Evolutionary conservation across 2,329 filamentous ascomycete species (phyloP).

Genomic region (Tolypocladium inflatum): DNA sequence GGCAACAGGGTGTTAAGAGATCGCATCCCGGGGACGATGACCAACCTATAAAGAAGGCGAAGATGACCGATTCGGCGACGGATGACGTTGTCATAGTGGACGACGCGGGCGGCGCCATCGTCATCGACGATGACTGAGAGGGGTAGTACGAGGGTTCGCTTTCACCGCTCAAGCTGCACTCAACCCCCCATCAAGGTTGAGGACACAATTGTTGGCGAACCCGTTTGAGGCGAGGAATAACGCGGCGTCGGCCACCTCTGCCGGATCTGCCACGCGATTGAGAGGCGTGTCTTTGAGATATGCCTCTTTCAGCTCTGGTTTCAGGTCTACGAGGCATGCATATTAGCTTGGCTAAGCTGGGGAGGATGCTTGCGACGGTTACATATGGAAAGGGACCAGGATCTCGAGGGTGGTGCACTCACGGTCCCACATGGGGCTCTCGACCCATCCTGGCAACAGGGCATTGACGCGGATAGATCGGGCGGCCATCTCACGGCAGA

Average conservation of each 20-base stretch:
- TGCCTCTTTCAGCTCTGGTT: constrained; percentile 24
- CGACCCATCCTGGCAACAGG: constrained; percentile 73
- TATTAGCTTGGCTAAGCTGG: constrained; percentile 22
- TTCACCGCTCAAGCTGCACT: constrained; percentile 46
- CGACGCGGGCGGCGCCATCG: constrained; percentile 50
- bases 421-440: constrained; percentile 73
- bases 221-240: constrained; percentile 67
- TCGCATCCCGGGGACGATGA: constrained; percentile 30
- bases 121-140: constrained; percentile 54
- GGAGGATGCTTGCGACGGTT: not conserved
- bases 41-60: constrained; percentile 39
- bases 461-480: constrained; percentile 66
- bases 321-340: constrained; percentile 28
- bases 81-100: constrained; percentile 39
- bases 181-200: constrained; percentile 79
- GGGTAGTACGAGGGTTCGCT: not conserved
- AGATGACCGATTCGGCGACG: constrained; percentile 23
- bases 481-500: constrained; percentile 52
- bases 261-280: constrained; percentile 54
- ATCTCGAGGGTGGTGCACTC: constrained; percentile 17
- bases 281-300: constrained; percentile 48
- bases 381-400: not conserved
- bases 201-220: constrained; percentile 79
- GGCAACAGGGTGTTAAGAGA: constrained; percentile 35
- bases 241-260: constrained; percentile 75